These are phyloP conservation scores for Aristolochia californica DNA, from an alignment of 164 flowering plant genomes.

Conservation along the genomic window DNA sequence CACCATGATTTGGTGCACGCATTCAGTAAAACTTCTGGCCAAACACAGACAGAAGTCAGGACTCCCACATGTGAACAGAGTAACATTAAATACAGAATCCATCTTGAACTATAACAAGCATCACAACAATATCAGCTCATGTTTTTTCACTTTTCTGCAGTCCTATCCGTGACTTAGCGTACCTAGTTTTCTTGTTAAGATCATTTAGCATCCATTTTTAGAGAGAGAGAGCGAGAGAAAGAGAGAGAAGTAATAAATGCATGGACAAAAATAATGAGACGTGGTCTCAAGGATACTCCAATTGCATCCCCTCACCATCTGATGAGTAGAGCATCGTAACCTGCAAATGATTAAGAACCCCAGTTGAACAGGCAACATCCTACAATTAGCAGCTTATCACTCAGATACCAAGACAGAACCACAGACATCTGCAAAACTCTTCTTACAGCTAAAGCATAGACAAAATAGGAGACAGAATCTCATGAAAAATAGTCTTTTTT, in stretches of 20 bases:
- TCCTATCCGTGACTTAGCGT: constrained; percentile 87
- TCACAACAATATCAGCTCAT: neutral
- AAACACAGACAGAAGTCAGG: too few relatives aligned
- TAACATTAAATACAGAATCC: too few relatives aligned
- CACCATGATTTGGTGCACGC: too few relatives aligned
- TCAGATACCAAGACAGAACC: neutral
- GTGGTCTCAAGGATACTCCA: constrained; percentile 70
- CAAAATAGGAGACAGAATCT: too few relatives aligned
- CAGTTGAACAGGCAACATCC: constrained; percentile 67
- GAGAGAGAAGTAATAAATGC: neutral
- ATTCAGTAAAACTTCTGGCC: too few relatives aligned
- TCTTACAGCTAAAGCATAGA: neutral
- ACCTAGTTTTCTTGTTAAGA: constrained; percentile 45
- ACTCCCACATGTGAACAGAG: too few relatives aligned
- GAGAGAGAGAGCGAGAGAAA: too few relatives aligned
- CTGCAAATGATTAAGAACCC: constrained; percentile 59
- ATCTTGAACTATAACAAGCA: too few relatives aligned
- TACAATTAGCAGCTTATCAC: constrained; percentile 15
- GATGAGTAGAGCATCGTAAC: constrained; percentile 63
- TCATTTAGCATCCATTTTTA: neutral
- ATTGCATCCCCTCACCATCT: constrained; percentile 67
- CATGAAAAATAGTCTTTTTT: too few relatives aligned
- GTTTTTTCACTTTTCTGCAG: constrained; percentile 31
- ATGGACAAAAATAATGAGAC: neutral
- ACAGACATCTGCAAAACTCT: too few relatives aligned